Conservation (phyloP, 2,329 filamentous ascomycete genomes). For the Arthrobotrys entomopaga region DNA sequence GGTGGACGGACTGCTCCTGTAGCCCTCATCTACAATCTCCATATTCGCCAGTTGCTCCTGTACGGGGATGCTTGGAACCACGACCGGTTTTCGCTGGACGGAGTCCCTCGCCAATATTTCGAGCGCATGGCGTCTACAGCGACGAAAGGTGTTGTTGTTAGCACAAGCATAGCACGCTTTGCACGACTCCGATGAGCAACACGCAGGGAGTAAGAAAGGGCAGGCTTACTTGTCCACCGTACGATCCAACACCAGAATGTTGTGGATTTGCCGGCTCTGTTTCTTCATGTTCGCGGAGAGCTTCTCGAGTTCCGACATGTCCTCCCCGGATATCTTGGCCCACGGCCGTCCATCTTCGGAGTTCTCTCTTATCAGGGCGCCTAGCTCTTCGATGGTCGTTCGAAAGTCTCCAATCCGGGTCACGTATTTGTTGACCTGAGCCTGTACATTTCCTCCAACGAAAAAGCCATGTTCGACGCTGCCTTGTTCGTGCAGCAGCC, state of each 20-base stretch:
- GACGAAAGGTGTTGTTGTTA: slow-evolving; percentile 45
- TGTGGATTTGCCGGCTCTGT: slow-evolving; percentile 47
- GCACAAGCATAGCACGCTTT: slow-evolving; percentile 17
- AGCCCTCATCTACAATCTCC: slow-evolving; percentile 30
- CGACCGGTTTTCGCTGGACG: slow-evolving; percentile 11
- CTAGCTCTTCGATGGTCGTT: slow-evolving; percentile 49
- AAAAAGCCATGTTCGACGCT: slow-evolving; percentile 46
- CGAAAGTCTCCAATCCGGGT: slow-evolving; percentile 51
- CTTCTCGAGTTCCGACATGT: slow-evolving; percentile 45
- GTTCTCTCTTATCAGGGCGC: slow-evolving; percentile 51
- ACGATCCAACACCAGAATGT: slow-evolving; percentile 48
- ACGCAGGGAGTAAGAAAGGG: slow-evolving; percentile 8
- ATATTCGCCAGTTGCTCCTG: slow-evolving; percentile 34
- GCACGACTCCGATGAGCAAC: not conserved
- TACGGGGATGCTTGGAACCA: slow-evolving; percentile 21
- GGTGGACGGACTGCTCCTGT: slow-evolving; percentile 4
- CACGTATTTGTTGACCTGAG: slow-evolving; percentile 51
- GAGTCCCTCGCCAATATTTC: slow-evolving; percentile 36
- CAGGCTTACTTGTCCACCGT: slow-evolving; percentile 44
- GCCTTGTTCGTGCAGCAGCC: slow-evolving; percentile 49
- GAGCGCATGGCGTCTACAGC: slow-evolving; percentile 34
- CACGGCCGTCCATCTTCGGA: slow-evolving; percentile 46
- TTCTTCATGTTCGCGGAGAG: slow-evolving; percentile 45
- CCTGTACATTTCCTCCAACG: slow-evolving; percentile 42
- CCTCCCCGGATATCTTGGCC: slow-evolving; percentile 34